Conservation (phyloP, 805 yeast genomes). For the Sugiyamaella lignohabitans region DNA sequence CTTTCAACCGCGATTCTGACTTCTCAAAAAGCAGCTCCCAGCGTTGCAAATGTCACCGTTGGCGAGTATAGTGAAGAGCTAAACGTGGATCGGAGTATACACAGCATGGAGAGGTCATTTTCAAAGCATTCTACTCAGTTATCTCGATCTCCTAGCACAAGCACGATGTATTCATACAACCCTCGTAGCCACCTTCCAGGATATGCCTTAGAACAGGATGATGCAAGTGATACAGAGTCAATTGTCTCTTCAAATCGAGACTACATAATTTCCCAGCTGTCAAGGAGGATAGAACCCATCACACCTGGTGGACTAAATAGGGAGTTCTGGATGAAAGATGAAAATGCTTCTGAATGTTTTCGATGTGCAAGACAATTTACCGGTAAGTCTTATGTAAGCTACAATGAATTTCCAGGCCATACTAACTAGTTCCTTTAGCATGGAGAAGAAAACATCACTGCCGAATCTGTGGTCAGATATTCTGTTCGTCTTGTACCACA, state of each 20-base stretch:
- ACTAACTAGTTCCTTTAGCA: constrained; percentile 34
- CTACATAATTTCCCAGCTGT: constrained; percentile 12
- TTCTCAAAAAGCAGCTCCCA: constrained; percentile 5
- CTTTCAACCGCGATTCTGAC: neutral
- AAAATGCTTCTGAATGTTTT: constrained; percentile 82
- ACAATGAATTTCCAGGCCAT: too few species aligned
- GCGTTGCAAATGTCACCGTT: constrained; percentile 1
- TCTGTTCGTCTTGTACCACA: constrained; percentile 76
- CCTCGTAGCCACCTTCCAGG: constrained; percentile 23
- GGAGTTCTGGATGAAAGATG: constrained; percentile 96
- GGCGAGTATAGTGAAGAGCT: too few species aligned
- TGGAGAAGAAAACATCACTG: constrained; percentile 93
- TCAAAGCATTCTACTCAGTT: constrained; percentile 5
- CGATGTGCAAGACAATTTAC: constrained; percentile 74
- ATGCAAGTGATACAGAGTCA: constrained; percentile 24
- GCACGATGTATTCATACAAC: constrained; percentile 18
- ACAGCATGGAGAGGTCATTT: neutral
- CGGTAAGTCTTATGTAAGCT: constrained; percentile 26
- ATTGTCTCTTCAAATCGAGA: constrained; percentile 17
- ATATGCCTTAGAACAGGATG: constrained; percentile 20
- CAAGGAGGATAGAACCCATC: constrained; percentile 13
- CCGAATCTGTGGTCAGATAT: constrained; percentile 91
- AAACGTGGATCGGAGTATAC: neutral
- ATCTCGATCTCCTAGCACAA: constrained; percentile 20
- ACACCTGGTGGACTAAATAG: constrained; percentile 40